These are phyloP conservation scores for Rhamnella rubrinervis DNA, from an alignment of 331 rosid species.

Conservation along the genomic window DNA sequence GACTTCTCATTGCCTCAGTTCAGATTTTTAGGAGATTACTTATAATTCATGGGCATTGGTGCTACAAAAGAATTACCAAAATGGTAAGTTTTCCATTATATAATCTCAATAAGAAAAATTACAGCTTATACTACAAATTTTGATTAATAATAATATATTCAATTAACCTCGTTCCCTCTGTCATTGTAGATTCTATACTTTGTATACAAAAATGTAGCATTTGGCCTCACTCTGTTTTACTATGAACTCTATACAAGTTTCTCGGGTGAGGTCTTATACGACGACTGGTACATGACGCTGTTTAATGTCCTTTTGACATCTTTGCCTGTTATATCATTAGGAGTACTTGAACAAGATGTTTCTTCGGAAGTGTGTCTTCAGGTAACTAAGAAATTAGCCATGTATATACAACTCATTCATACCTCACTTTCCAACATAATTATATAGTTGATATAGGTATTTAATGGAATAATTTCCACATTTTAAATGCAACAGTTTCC, in stretches of 20 bases:
- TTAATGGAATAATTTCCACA: not conserved
- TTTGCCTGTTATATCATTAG: conserved; percentile 37
- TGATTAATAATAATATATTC: not conserved
- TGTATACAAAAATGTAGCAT: conserved; percentile 37
- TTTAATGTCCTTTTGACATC: conserved; percentile 41
- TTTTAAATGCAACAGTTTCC: conserved; percentile 30
- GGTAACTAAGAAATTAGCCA: conserved; percentile 9
- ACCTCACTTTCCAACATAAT: not conserved
- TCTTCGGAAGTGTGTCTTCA: conserved; percentile 36
- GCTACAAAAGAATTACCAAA: conserved; percentile 37
- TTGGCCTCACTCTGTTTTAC: conserved; percentile 42
- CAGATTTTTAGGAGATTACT: conserved; percentile 29
- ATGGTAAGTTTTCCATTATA: conserved; percentile 25
- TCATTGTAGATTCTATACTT: conserved; percentile 34
- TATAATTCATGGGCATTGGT: conserved; percentile 43
- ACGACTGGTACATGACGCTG: conserved; percentile 35
- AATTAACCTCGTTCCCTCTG: not conserved
- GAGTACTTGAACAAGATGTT: conserved; percentile 44
- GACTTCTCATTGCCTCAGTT: conserved; percentile 36
- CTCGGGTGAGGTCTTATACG: conserved; percentile 32
- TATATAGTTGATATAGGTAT: too few relatives aligned
- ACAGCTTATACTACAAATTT: not conserved
- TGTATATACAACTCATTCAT: not conserved
- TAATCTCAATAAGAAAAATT: not conserved
- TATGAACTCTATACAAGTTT: conserved; percentile 28